phyloP scores from a whole-genome alignment of 306 rosid species.

The Erythrophleum fordii region DNA sequence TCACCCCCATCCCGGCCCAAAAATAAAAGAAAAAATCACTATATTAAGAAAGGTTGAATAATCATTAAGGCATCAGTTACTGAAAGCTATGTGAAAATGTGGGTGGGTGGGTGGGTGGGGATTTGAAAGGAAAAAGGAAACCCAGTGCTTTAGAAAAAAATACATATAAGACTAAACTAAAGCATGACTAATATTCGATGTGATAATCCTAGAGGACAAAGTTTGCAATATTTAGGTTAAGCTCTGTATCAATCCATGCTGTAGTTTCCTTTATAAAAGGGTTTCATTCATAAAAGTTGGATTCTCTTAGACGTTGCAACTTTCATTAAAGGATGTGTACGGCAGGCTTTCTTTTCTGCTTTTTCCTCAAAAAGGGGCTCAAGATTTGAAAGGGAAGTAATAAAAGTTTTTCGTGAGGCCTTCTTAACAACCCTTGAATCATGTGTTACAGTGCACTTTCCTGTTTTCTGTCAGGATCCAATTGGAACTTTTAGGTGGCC shows the following conservation, averaged over 20 bases:
- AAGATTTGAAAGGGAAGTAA: neutral
- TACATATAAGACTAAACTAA: neutral
- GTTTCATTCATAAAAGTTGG: constrained; percentile 31
- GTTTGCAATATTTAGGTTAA: constrained; percentile 20
- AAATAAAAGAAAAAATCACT: no score
- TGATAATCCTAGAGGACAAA: constrained; percentile 21
- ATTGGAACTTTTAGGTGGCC: neutral
- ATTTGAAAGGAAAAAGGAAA: neutral
- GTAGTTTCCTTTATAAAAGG: constrained; percentile 31
- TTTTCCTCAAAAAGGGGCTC: constrained; percentile 3
- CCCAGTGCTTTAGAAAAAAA: neutral
- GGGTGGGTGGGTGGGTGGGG: no score
- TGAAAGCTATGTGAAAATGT: neutral
- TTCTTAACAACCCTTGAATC: no score
- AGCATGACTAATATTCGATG: neutral
- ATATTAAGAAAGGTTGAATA: neutral
- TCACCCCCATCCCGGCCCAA: no score
- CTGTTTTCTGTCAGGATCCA: neutral
- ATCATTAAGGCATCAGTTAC: neutral
- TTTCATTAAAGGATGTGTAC: constrained; percentile 21
- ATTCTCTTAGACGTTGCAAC: constrained; percentile 31
- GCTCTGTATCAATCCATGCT: constrained; percentile 23
- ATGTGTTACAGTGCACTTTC: no score
- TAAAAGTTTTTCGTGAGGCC: neutral
- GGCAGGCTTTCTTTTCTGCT: neutral